Evolutionary conservation across 306 rosid genomes (phyloP).

Genomic region (Dalbergia oliveri): DNA sequence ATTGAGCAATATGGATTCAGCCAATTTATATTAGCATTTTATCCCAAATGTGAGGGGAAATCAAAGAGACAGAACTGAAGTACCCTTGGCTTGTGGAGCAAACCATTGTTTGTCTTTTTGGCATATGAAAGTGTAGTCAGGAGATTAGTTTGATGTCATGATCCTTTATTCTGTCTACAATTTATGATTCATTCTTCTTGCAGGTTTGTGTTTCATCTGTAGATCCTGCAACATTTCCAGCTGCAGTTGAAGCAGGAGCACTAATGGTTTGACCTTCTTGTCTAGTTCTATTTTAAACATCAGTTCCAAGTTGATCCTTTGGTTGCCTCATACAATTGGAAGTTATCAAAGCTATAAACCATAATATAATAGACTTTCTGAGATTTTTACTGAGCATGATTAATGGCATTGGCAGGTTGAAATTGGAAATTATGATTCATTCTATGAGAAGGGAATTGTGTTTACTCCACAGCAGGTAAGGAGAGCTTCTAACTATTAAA

Average conservation of each 20-base stretch:
- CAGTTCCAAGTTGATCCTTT: slow-evolving; percentile 18
- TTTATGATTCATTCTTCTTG: slow-evolving; percentile 39
- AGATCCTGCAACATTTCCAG: slow-evolving; percentile 71
- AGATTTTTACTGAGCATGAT: slow-evolving; percentile 14
- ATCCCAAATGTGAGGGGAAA: background rate
- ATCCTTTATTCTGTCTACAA: slow-evolving; percentile 24
- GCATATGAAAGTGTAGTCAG: slow-evolving; percentile 15
- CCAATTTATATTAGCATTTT: slow-evolving; percentile 1
- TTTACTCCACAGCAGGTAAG: slow-evolving; percentile 89
- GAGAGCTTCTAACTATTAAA: slow-evolving; percentile 28
- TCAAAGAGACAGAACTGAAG: background rate
- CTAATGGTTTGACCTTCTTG: slow-evolving; percentile 65
- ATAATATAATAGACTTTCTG: background rate
- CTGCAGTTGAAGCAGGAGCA: slow-evolving; percentile 96
- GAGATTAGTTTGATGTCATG: slow-evolving; percentile 3
- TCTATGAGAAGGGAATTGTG: slow-evolving; percentile 75
- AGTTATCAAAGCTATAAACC: slow-evolving; percentile 13
- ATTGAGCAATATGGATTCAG: no score
- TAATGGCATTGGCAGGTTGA: slow-evolving; percentile 69
- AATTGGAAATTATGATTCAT: slow-evolving; percentile 95
- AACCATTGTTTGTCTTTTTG: background rate
- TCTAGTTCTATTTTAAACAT: slow-evolving; percentile 37
- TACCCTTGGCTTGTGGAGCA: no score
- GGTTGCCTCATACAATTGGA: slow-evolving; percentile 3
- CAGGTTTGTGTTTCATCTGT: slow-evolving; percentile 97